Percentiles rank a stretch among this genome's conserved stretches.
Evolutionary conservation across 345 rosid species (phyloP).

Genomic region (Citrus hindsii): DNA sequence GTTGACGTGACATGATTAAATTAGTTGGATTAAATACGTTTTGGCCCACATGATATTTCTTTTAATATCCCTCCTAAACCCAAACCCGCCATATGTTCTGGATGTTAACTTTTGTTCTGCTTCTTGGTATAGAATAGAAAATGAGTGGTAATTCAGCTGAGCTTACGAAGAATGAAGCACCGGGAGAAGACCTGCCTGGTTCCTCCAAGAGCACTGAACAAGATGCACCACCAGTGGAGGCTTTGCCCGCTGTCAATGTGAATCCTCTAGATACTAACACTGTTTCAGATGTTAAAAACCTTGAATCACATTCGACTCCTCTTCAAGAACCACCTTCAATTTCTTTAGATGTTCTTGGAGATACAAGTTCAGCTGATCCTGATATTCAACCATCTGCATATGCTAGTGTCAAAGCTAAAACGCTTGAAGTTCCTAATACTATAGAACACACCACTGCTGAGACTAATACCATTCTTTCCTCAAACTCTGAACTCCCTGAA

Average conservation of each 20-base stretch:
- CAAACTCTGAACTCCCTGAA: not conserved
- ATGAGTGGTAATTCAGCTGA: slow-evolving; percentile 22
- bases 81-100: not conserved
- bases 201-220: not conserved
- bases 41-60: too few relatives aligned
- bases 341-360: too few relatives aligned
- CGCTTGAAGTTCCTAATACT: too few relatives aligned
- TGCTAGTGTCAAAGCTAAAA: too few relatives aligned
- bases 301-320: slow-evolving; percentile 16
- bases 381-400: too few relatives aligned
- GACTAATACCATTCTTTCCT: too few relatives aligned
- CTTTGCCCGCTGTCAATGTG: slow-evolving; percentile 11
- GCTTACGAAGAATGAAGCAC: slow-evolving; percentile 15
- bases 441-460: too few relatives aligned
- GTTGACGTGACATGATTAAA: too few relatives aligned
- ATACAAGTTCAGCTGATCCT: too few relatives aligned
- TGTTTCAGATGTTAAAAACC: slow-evolving; percentile 13
- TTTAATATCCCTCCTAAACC: too few relatives aligned
- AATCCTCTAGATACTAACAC: slow-evolving; percentile 1
- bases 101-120: not conserved
- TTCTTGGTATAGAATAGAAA: slow-evolving; percentile 6
- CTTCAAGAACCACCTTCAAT: slow-evolving; percentile 14
- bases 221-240: not conserved
- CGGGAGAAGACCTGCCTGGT: not conserved
- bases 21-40: too few relatives aligned